Evolutionary conservation across 257 asterid genomes (phyloP).

Genomic region (Ligustrum vulgare): DNA sequence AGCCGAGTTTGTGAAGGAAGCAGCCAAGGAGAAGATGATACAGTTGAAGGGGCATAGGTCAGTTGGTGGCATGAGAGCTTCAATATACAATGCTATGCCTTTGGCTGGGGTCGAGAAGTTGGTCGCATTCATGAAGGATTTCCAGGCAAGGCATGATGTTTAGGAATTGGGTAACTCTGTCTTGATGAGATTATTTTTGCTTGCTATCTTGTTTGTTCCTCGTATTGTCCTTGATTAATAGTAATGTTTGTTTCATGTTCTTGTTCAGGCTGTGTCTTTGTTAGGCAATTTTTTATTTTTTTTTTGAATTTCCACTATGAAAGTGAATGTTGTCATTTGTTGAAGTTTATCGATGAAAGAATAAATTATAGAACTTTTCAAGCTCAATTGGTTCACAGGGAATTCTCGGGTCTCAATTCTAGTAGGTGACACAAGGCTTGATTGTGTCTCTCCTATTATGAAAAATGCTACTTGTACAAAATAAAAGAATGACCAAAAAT

Average conservation of each 20-base stretch:
- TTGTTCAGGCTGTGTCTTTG: background rate
- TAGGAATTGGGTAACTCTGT: background rate
- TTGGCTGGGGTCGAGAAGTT: conserved; percentile 84
- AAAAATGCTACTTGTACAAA: too few species aligned
- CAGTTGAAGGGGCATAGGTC: conserved; percentile 96
- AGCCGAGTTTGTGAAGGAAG: conserved; percentile 83
- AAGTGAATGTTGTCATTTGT: background rate
- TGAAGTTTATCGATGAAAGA: background rate
- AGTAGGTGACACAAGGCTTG: too few species aligned
- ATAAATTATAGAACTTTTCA: background rate
- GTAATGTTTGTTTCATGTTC: background rate
- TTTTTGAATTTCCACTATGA: background rate
- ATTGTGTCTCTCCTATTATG: too few species aligned
- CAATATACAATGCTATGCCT: conserved; percentile 96
- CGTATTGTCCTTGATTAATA: background rate
- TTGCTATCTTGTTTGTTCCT: background rate
- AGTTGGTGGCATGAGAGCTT: conserved; percentile 98
- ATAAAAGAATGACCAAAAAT: too few species aligned
- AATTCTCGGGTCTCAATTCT: too few species aligned
- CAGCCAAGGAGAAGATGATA: conserved; percentile 93
- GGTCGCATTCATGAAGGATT: conserved; percentile 94
- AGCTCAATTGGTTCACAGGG: background rate
- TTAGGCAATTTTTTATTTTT: background rate
- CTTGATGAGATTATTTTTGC: background rate
- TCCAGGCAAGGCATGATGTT: conserved; percentile 79